A percentile compares a stretch with the other conserved stretches of the same genome.
Conservation (phyloP, 768 basidiomycete species). For the Leucosporidium yakuticum region DNA sequence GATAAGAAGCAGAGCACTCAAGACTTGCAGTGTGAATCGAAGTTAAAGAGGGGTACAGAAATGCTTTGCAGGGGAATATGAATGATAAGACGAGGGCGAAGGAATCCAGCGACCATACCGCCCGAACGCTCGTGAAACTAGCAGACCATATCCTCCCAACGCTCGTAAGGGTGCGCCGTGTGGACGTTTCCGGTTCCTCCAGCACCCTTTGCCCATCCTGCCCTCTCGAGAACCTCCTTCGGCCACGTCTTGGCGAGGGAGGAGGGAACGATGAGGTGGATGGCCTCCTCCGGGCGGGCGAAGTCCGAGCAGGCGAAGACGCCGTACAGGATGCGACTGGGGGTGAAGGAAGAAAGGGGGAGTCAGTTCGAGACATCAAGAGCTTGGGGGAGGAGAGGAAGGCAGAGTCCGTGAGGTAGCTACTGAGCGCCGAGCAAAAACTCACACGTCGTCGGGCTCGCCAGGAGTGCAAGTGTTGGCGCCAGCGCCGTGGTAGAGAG, state of each 20-base stretch:
- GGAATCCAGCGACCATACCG: too few relatives aligned
- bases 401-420: too few relatives aligned
- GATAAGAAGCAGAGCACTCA: too few relatives aligned
- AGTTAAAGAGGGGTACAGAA: too few relatives aligned
- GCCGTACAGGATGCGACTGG: neutral
- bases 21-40: too few relatives aligned
- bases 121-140: too few relatives aligned
- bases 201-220: conserved; percentile 7
- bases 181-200: neutral
- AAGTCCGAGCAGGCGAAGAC: neutral
- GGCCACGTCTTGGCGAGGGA: neutral
- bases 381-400: too few relatives aligned
- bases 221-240: neutral
- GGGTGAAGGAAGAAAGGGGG: neutral
- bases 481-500: conserved; percentile 5
- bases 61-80: too few relatives aligned
- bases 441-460: neutral
- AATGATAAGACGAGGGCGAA: too few relatives aligned
- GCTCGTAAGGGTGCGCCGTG: neutral
- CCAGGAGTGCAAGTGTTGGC: neutral
- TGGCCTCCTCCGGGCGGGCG: neutral
- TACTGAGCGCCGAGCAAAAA: too few relatives aligned
- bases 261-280: neutral
- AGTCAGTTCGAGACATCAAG: too few relatives aligned
- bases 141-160: too few relatives aligned